Conservation (phyloP, 176 grass and related monocot genomes). For the Phoenix dactylifera region DNA sequence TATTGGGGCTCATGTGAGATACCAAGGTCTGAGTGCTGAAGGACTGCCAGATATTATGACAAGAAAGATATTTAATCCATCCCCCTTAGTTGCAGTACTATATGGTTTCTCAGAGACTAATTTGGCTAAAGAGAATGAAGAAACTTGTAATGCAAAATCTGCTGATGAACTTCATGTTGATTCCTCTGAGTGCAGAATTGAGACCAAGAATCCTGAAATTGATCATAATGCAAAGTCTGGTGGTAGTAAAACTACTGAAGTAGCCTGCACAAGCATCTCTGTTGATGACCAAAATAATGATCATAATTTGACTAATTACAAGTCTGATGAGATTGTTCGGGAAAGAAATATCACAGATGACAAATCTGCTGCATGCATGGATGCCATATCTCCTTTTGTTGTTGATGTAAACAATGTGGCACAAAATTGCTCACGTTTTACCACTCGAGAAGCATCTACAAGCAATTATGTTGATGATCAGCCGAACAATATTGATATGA, state of each 20-base stretch:
- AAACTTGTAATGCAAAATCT: constrained; percentile 5
- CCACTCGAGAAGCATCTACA: constrained; percentile 20
- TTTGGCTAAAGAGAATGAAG: constrained; percentile 19
- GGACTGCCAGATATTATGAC: constrained; percentile 21
- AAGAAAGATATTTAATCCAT: constrained; percentile 21
- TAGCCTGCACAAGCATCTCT: no score
- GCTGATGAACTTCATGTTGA: constrained; percentile 16
- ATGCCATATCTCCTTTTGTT: constrained; percentile 16
- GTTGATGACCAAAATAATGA: no score
- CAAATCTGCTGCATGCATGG: constrained; percentile 16
- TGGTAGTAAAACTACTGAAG: no score
- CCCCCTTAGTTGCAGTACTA: constrained; percentile 14
- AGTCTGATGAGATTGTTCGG: no score
- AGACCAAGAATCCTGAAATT: no score
- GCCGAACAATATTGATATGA: constrained; percentile 17
- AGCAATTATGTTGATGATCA: constrained; percentile 33
- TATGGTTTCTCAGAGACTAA: constrained; percentile 23
- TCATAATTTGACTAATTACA: no score
- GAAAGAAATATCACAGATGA: neutral
- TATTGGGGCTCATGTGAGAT: constrained; percentile 63
- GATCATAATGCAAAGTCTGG: no score
- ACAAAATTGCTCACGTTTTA: constrained; percentile 11
- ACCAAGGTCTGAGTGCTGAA: constrained; percentile 49
- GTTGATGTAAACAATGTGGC: constrained; percentile 23
- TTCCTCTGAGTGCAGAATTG: neutral